Base-by-base conservation (phyloP, 345 rosid species). In the Clausena lansium region DNA sequence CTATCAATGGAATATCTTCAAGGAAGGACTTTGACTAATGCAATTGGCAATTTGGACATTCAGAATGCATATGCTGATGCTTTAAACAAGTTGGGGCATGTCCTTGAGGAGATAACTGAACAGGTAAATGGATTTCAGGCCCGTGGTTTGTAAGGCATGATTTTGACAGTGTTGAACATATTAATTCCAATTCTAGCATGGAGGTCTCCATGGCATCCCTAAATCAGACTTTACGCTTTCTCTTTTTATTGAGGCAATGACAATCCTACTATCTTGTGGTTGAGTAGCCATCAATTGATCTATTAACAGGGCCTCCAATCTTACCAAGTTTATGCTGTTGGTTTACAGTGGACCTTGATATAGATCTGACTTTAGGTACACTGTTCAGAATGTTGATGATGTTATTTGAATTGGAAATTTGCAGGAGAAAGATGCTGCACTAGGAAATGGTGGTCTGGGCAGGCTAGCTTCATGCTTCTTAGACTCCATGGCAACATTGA, bases 371-470 rank as follows among this genome's bases (percentile, higher is more conserved):
- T 66, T 35, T 54, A 73, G 58, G 73, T 39, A 64, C 39, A 65
- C 50, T 27, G 38, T 59, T 61, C 76, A 63, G 57, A 73, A n/a
- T 35, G 39, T 33, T 54, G 67, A 62, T 63, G 58, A 70, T 58
- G 66, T 65, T 38, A 45, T 13, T 68, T 45, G 61, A 50, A 63
- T 27, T 82, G 41, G 32, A 52, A 73, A 9, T 81, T 73, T 78
- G 54, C 75, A 95, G 99, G 99, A 95, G 86, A 95, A 91, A 88
- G 99, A 95, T 87, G 97, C 99, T 63, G 99, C 99, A 58, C 89
- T 95, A 39, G 99, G 99, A 74, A 95, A 95, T 85, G 99, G 99
- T 80, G 99, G 99, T 77, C 88, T 93, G 79, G 99, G 99, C 67
- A 90, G 99, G 84, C 94, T 95, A 7, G 99, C 99, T 73, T 95